Evolutionary conservation across 192 early-diverging fungal genomes (phyloP), one percentile per base, ranked within the genome.

Genomic region (Backusella westeae): DNA sequence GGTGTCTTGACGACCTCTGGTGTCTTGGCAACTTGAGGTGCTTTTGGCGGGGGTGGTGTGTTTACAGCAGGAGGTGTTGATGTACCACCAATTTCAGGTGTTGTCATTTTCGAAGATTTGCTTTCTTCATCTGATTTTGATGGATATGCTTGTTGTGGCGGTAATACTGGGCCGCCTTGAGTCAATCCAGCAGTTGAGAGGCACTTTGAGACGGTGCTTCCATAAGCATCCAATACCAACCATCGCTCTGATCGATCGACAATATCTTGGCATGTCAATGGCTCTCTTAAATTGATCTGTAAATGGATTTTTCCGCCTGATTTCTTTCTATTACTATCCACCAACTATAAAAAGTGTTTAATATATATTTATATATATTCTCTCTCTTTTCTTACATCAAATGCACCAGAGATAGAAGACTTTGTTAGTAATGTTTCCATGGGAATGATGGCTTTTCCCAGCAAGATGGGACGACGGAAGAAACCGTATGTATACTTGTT

Each of bases 221-320:
- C 83, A 66, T 84, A 85, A 21, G 82, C 85, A 70, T 92, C 88
- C 56, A 93, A 77, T 1, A 89, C 81, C 12, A 93, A 52, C 94
- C 94, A 94, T 70, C 84, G 83, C 44, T 93, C 92, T 21, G 81
- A 77, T 76, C 87, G 88, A 35, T 84, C 72, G 6, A 87, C 82
- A 67, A 93, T 84, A 46, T 94, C 91, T 0, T 82, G 74, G 17
- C 87, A 86, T 3, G 78, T 21, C 26, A 95, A 65, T 0, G 95
- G 94, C 34, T 81, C 82, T 34, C 89, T 85, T 32, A 95, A 26
- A 7, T 88, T 81, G n/a, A 96, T 80, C 32, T 83, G 77, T 53
- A 95, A 56, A 71, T 93, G 89, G 34, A 95, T 38, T 65, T 88
- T 89, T 6, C 88, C 95, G 59, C 95, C 93, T 8, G 88, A 90